Base-by-base conservation (phyloP, 768 basidiomycete genomes). In the Sarcomyxa edulis region DNA sequence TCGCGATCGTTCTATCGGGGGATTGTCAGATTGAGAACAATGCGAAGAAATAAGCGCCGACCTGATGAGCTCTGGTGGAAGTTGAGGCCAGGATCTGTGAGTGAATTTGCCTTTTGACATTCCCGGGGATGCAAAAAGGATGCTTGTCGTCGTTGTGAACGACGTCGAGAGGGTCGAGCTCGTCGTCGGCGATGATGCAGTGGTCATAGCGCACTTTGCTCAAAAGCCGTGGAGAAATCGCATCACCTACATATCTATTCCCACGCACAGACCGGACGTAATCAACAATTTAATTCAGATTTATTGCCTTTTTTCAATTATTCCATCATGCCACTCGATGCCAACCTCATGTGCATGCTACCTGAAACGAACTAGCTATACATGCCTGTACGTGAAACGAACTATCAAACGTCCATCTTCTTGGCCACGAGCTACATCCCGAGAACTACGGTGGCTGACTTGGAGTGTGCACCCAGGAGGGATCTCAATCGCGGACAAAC, bases 31-130 rank as follows among this genome's bases (percentile, higher is more conserved):
- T 61, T 60, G 59, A 48, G 51, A 30, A 33, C 30, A 26, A 42
- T 38, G 32, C 43, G 39, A 28, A 48, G 32, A 35, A 35, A 40
- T 38, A 33, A 39, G 33, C 19, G 62, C 71, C 53, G 50, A 76
- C 79, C 71, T 71, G 55, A 82, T 59, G 49, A 82, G 69, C 52
- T 82, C 79, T 37, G 67, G 64, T 1, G 78, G 78, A 15, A 81
- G 56, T 46, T 79, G 70, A n/a, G 67, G 67, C 78, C 78, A 81
- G 14, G 75, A 78, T 54, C 76, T 56, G 48, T 69, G 59, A 5
- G 73, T 67, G 14, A 60, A 59, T 53, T 81, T 81, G 37, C 78
- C 78, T 49, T 81, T 81, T 59, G 71, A 75, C n/a, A 58, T 38
- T n/a, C n/a, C n/a, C n/a, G n/a, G n/a, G n/a, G 46, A 53, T 48